phyloP scores from a whole-genome alignment of 2,329 filamentous ascomycete genomes.

The Parafenestella ontariensis region DNA sequence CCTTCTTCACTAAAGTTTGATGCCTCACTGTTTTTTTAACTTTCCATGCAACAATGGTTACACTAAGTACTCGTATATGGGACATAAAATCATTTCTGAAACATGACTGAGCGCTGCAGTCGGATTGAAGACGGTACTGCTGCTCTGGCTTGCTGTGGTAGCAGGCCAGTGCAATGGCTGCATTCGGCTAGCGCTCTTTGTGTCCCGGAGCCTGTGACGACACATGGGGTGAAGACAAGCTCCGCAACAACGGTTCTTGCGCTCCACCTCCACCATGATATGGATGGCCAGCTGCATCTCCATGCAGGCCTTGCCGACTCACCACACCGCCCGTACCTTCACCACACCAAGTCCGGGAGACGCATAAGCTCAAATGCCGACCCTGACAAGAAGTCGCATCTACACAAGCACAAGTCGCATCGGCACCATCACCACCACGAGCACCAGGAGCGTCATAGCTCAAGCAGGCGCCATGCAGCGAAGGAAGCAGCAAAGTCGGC shows the following conservation, averaged over 20 bases:
- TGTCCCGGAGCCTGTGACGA: slow-evolving; percentile 17
- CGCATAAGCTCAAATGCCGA: slow-evolving; percentile 35
- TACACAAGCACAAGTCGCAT: slow-evolving; percentile 38
- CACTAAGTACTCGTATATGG: too few relatives aligned
- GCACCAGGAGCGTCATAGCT: slow-evolving; percentile 38
- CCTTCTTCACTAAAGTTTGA: not conserved
- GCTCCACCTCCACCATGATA: slow-evolving; percentile 24
- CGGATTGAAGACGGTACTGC: too few relatives aligned
- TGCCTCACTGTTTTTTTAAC: too few relatives aligned
- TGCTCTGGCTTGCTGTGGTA: not conserved
- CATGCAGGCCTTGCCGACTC: slow-evolving; percentile 22
- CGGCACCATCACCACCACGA: slow-evolving; percentile 38
- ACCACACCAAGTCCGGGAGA: slow-evolving; percentile 27
- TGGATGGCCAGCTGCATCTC: slow-evolving; percentile 28
- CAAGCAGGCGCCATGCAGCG: slow-evolving; percentile 42
- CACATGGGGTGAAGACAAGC: slow-evolving; percentile 9
- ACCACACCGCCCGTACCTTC: slow-evolving; percentile 32
- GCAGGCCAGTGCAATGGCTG: not conserved
- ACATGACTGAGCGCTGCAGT: too few relatives aligned
- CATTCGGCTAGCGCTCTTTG: slow-evolving; percentile 8
- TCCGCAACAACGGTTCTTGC: slow-evolving; percentile 7
- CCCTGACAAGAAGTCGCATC: slow-evolving; percentile 37
- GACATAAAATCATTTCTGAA: too few relatives aligned
- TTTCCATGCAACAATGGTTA: too few relatives aligned
- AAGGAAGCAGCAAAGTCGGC: slow-evolving; percentile 56